Evolutionary conservation across 768 basidiomycete genomes (phyloP), one percentile per base, ranked within the genome.

Genomic region (Coprinopsis strossmayeri): DNA sequence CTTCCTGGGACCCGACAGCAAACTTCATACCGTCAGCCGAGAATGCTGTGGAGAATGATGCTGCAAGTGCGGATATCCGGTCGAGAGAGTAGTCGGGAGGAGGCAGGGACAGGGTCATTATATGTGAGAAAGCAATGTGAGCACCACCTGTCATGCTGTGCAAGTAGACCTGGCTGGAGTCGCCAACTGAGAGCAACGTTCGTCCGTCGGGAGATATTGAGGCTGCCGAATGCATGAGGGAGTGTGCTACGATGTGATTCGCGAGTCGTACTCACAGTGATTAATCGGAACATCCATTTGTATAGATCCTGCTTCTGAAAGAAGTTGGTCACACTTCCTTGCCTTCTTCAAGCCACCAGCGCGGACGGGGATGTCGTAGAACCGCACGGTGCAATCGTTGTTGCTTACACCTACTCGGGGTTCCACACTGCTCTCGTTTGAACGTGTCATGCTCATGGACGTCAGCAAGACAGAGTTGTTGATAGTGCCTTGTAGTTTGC

Each of bases 121-220:
- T 84, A 32, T 77, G 79, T 15, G 76, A 61, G 55, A 91, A 88
- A 2, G 77, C 68, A 54, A 87, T 69, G 23, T 61, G 67, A 12
- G 76, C 66, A 24, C 85, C 82, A 34, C 84, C 84, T 1, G 79
- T 76, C 51, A 94, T 74, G 46, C 82, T 79, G 59, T 92, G 87
- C 12, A 97, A 75, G 60, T 82, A 87, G 10, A 94, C 82, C 49
- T 90, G 84, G 37, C 83, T 80, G 9, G 91, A 92, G 61, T 97
- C 93, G 20, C 94, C 93, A 0, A 94, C 93, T 2, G 86, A 91
- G 1, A 96, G 78, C 12, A 97, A 74, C 0, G 85, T 91, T 38
- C 80, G 78, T 1, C 91, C 87, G 58, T 95, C 90, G 0, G 91
- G 91, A 0, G 91, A 92, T 56, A 97, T 78, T 7, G 92, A 92